A percentile compares a stretch with the other conserved stretches of the same genome.
These are phyloP conservation scores for Pythium phragmiticola DNA, from an alignment of 352 stramenopile genomes.

Conservation along the genomic window DNA sequence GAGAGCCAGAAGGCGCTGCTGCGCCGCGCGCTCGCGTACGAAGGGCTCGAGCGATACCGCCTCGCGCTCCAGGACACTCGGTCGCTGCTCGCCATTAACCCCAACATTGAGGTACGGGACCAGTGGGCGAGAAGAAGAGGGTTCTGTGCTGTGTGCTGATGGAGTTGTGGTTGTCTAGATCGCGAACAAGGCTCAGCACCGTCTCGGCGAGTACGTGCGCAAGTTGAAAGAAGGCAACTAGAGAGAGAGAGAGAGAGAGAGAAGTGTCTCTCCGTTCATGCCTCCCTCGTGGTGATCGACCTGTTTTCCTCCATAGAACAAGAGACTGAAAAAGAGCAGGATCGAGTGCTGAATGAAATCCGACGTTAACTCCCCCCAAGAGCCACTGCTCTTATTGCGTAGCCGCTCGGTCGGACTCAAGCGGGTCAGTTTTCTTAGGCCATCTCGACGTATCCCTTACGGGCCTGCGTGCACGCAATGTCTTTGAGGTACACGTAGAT, in stretches of 20 bases:
- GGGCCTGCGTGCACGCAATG: background rate
- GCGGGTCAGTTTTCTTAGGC: conserved; percentile 4
- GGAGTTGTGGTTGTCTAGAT: conserved; percentile 38
- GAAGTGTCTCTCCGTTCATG: no score
- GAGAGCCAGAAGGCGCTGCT: conserved; percentile 96
- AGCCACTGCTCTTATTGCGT: no score
- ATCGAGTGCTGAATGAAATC: background rate
- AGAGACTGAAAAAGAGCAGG: no score
- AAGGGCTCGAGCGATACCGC: conserved; percentile 94
- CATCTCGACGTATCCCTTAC: conserved; percentile 2
- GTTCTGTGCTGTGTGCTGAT: background rate
- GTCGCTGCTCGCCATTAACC: conserved; percentile 82
- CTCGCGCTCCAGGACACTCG: conserved; percentile 88
- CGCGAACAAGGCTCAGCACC: conserved; percentile 88
- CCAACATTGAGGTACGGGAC: conserved; percentile 75
- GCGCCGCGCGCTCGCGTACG: conserved; percentile 92
- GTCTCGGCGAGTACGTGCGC: conserved; percentile 86
- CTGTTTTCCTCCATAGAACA: no score
- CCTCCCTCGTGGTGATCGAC: no score
- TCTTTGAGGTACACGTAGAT: conserved; percentile 1
- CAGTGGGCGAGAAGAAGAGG: no score
- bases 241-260: background rate
- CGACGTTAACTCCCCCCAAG: no score
- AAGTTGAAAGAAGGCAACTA: conserved; percentile 83
- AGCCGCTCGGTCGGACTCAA: no score